These are phyloP conservation scores for Verticillium albo-atrum DNA, from an alignment of 2,329 filamentous ascomycete genomes.

Conservation along the genomic window DNA sequence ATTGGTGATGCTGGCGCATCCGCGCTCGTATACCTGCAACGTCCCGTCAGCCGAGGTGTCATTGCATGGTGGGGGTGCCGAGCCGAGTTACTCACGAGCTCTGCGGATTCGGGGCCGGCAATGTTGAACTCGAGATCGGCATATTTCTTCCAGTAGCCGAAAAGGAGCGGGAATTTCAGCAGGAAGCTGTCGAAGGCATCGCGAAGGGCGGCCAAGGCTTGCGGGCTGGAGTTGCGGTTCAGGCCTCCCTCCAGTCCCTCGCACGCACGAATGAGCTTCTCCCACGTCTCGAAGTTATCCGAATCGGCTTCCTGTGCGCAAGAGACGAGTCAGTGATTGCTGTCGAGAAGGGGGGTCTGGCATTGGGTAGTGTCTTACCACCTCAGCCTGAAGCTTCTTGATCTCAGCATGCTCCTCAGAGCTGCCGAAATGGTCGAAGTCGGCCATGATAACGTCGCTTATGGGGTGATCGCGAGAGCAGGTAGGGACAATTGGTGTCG, in stretches of 20 bases:
- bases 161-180: constrained; percentile 89
- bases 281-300: constrained; percentile 93
- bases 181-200: constrained; percentile 90
- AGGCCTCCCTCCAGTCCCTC: constrained; percentile 87
- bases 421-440: constrained; percentile 65
- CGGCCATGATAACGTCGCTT: constrained; percentile 50
- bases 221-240: constrained; percentile 93
- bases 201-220: constrained; percentile 82
- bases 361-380: constrained; percentile 53
- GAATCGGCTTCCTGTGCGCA: constrained; percentile 57
- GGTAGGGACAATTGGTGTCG: not conserved
- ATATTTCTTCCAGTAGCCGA: constrained; percentile 99
- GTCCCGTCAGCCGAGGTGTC: constrained; percentile 16
- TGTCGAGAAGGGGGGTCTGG: not conserved
- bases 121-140: constrained; percentile 97
- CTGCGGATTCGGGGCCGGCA: constrained; percentile 90
- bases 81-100: constrained; percentile 65
- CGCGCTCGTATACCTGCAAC: constrained; percentile 83
- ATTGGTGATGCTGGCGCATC: constrained; percentile 85
- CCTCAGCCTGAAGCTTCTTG: constrained; percentile 70
- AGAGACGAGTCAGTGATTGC: constrained; percentile 13
- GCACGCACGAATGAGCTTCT: constrained; percentile 79
- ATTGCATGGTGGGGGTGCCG: not conserved
- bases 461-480: not conserved
- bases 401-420: constrained; percentile 82